A percentile compares a stretch with the other conserved stretches of the same genome.
Conservation (phyloP, 129 eudicot species). For the Lactuca sativa region DNA sequence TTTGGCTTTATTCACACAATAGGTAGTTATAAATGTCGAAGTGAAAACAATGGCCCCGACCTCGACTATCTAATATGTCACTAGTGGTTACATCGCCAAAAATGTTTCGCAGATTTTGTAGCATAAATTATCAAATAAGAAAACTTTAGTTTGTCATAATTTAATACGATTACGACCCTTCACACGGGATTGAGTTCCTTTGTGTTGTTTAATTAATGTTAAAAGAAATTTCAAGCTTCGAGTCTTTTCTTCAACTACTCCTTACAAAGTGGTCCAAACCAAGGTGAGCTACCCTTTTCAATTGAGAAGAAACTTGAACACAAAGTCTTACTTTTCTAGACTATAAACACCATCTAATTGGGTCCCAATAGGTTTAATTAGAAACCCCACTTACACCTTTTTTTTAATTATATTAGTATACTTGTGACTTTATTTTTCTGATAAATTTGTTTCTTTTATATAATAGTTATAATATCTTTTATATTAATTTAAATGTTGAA, state of each 20-base stretch:
- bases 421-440: not conserved
- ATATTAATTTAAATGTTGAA: too few species aligned
- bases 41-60: too few species aligned
- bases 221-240: conserved; percentile 6
- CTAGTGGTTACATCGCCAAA: too few species aligned
- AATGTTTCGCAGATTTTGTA: too few species aligned
- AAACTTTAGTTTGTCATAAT: not conserved
- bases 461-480: not conserved
- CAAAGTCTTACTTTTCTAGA: conserved; percentile 8
- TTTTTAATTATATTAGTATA: not conserved
- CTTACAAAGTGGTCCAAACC: conserved; percentile 16
- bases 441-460: not conserved
- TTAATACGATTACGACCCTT: not conserved
- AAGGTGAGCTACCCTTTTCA: conserved; percentile 16
- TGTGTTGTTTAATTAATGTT: not conserved
- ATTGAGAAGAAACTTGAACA: conserved; percentile 24
- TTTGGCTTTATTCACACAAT: too few species aligned
- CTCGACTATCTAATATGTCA: too few species aligned
- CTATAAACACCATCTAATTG: conserved; percentile 3
- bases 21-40: too few species aligned
- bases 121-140: not conserved
- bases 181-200: conserved; percentile 10
- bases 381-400: conserved; percentile 16
- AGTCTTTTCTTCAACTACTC: conserved; percentile 11
- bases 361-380: conserved; percentile 7